Conservation (phyloP, 2,329 filamentous ascomycete species). For the Botrytis cinerea region DNA sequence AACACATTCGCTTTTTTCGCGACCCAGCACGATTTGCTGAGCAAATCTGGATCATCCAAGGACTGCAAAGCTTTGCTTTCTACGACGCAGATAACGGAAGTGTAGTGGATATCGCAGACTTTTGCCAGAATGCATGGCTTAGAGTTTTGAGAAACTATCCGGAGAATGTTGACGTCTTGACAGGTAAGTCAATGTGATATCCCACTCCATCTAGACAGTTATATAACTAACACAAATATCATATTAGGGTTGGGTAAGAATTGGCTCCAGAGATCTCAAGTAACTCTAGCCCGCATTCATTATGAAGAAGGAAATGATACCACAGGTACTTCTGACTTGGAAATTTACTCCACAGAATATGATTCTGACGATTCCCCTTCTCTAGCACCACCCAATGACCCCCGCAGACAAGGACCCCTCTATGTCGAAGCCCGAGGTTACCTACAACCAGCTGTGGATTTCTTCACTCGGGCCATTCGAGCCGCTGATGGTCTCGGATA, state of each 20-base stretch:
- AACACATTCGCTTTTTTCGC: slow-evolving; percentile 45
- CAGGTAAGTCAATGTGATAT: slow-evolving; percentile 41
- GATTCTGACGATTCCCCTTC: slow-evolving; percentile 38
- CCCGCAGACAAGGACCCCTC: slow-evolving; percentile 42
- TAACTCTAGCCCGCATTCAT: slow-evolving; percentile 51
- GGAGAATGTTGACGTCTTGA: slow-evolving; percentile 47
- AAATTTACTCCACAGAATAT: background rate
- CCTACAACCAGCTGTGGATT: slow-evolving; percentile 54
- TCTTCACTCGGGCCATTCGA: slow-evolving; percentile 50
- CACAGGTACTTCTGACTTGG: slow-evolving; percentile 33
- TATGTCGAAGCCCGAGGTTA: slow-evolving; percentile 55
- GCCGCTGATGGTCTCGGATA: slow-evolving; percentile 45
- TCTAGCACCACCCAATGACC: slow-evolving; percentile 40
- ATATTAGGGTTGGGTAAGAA: slow-evolving; percentile 50
- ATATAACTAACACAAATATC: background rate
- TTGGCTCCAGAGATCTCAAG: slow-evolving; percentile 55
- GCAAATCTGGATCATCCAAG: slow-evolving; percentile 47
- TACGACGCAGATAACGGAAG: slow-evolving; percentile 50
- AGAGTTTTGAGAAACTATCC: slow-evolving; percentile 48
- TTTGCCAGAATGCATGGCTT: slow-evolving; percentile 52
- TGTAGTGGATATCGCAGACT: slow-evolving; percentile 50
- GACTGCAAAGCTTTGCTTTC: slow-evolving; percentile 53
- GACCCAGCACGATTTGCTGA: slow-evolving; percentile 42
- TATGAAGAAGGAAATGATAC: slow-evolving; percentile 45
- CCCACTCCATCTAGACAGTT: background rate